Evolutionary conservation across 1,139 yeast species (phyloP).

Genomic region (Protomyces macrosporus): DNA sequence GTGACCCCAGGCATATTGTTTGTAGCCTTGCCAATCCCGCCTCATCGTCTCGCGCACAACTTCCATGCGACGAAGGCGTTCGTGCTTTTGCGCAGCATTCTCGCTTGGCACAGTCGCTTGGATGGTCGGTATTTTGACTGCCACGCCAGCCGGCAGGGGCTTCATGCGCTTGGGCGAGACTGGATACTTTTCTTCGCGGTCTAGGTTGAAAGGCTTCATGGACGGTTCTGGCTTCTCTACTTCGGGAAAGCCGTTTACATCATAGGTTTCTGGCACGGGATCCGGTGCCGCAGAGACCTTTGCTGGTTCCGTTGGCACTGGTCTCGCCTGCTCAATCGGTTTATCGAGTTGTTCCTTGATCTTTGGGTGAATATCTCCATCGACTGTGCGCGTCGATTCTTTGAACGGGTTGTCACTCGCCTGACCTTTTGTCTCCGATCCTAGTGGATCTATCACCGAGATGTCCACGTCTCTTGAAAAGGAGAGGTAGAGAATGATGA

Average conservation of each 20-base stretch:
- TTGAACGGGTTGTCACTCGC: not conserved
- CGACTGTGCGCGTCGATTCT: not conserved
- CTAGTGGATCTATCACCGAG: no score
- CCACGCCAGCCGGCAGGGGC: not conserved
- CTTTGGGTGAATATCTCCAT: not conserved
- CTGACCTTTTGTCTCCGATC: no score
- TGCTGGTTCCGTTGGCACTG: no score
- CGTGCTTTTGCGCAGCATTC: constrained; percentile 36
- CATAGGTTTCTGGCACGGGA: no score
- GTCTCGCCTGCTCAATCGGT: no score
- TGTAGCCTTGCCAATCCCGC: constrained; percentile 71
- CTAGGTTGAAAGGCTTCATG: not conserved
- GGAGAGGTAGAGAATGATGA: not conserved
- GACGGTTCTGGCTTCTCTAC: no score
- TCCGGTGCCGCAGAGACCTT: no score
- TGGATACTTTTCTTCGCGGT: constrained; percentile 10
- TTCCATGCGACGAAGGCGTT: constrained; percentile 40
- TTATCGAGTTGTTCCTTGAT: not conserved
- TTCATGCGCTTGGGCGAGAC: not conserved
- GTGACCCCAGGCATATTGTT: constrained; percentile 74
- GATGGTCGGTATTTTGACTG: constrained; percentile 6
- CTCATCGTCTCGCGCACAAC: constrained; percentile 51
- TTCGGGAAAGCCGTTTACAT: no score
- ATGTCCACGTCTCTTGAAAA: no score
- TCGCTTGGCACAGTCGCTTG: constrained; percentile 29